Conservation (phyloP, 1,139 yeast genomes). For the Lodderomyces beijingensis region DNA sequence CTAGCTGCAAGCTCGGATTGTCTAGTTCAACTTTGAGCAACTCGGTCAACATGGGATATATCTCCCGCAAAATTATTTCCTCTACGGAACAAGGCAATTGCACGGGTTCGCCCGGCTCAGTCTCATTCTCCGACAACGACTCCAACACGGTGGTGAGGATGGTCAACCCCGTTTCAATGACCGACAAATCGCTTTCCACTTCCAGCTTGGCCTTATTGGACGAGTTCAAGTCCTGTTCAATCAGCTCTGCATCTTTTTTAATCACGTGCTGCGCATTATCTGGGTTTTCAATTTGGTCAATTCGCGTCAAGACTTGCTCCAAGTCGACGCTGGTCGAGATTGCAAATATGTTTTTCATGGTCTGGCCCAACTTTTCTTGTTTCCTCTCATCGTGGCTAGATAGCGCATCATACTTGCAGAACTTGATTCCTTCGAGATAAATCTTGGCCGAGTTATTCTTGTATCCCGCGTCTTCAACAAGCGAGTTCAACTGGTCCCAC, state of each 20-base stretch:
- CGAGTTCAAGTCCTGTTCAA: slow-evolving; percentile 17
- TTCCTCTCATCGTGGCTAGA: slow-evolving; percentile 15
- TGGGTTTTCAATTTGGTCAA: slow-evolving; percentile 31
- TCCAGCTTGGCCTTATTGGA: slow-evolving; percentile 19
- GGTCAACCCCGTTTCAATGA: slow-evolving; percentile 70
- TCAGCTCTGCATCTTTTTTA: slow-evolving; percentile 21
- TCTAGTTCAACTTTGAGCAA: slow-evolving; percentile 31
- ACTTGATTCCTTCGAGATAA: slow-evolving; percentile 55
- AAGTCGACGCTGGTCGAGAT: slow-evolving; percentile 41
- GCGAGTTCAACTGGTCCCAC: slow-evolving; percentile 8
- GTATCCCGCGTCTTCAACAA: slow-evolving; percentile 9
- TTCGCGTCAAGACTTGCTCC: slow-evolving; percentile 25
- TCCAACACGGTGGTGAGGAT: slow-evolving; percentile 74
- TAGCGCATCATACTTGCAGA: slow-evolving; percentile 40
- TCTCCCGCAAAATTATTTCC: slow-evolving; percentile 23
- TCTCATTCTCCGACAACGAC: slow-evolving; percentile 34
- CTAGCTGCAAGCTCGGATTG: slow-evolving; percentile 28
- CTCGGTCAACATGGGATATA: slow-evolving; percentile 39
- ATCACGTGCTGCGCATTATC: slow-evolving; percentile 22
- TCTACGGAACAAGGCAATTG: slow-evolving; percentile 20
- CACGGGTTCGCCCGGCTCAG: slow-evolving; percentile 18
- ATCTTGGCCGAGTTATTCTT: slow-evolving; percentile 38
- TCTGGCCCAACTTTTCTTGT: slow-evolving; percentile 19
- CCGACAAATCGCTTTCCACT: slow-evolving; percentile 54
- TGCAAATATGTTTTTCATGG: slow-evolving; percentile 24